Base-by-base conservation (phyloP, 306 rosid species). In the Delonix regia region DNA sequence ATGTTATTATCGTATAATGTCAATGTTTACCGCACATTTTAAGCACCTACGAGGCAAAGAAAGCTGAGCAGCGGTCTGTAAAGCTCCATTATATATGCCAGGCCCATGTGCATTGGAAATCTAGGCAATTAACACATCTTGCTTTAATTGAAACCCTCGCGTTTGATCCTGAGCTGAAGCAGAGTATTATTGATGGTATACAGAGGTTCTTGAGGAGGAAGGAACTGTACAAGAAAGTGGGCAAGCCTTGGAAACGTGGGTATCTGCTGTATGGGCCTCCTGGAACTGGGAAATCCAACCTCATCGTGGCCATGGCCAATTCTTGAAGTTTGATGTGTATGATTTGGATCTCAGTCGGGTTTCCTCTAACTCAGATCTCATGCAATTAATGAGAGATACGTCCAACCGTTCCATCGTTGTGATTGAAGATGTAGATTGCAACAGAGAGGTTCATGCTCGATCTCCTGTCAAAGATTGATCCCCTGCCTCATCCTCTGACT, bases 241-340 rank as follows among this genome's bases (percentile, higher is more conserved):
- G 84, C 1, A 85, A 85, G 63, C 82, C 86, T 2, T 85, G 89
- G 89, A 85, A 85, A 55, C 84, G 86, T 36, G 89, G 89, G 0
- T 85, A 85, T 27, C 44, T 85, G 0, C 44, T 85, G 69, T 85
- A 75, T 59, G 86, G 89, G 0, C 86, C 86, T 39, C 89, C 89
- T 0, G 86, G 89, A 9, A 85, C 86, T 0, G 86, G 89, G 28
- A 85, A 85, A 72, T 82, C 89, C 1, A 85, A 84, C 44, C 79
- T 85, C n/a, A 73, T 85, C 41, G 89, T 82, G 0, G 86, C 86
- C 0, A 82, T 82, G 21, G 86, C 89, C 0, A 76, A 82, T 44
- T 79, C n/a, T 80, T 82, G 75, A 79, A 76, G 59, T 86, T 86
- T n/a, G 86, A 86, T 72, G 73, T 82, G 11, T 82, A 79, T 72